Conservation (phyloP, 1,284 basidiomycete species). For the Trichosporon coremiiforme region DNA sequence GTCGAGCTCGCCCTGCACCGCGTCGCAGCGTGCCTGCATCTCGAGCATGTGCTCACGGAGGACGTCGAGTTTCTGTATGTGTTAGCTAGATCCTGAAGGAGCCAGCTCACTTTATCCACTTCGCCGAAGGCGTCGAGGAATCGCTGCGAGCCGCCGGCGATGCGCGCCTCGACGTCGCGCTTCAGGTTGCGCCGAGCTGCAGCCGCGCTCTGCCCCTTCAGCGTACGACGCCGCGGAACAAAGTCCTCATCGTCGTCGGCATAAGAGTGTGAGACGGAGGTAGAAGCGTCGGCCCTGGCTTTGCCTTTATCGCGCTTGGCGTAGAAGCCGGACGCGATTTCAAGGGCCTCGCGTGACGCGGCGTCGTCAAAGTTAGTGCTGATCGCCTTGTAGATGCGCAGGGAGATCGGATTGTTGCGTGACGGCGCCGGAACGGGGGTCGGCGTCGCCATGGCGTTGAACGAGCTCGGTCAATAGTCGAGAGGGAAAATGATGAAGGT, state of each 20-base stretch:
- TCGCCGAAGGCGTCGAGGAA: conserved; percentile 81
- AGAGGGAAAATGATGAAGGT: conserved; percentile 1
- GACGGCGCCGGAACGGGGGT: conserved; percentile 39
- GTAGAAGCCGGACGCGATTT: conserved; percentile 79
- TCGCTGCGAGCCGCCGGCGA: conserved; percentile 74
- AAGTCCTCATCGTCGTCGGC: conserved; percentile 23
- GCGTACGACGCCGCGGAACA: conserved; percentile 43
- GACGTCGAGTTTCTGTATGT: conserved; percentile 71
- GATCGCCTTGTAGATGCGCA: conserved; percentile 85
- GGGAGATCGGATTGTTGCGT: conserved; percentile 65
- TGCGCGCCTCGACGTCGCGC: conserved; percentile 76
- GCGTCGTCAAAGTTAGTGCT: conserved; percentile 77
- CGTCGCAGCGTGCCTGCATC: conserved; percentile 77
- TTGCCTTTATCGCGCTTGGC: conserved; percentile 23
- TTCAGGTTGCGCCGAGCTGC: conserved; percentile 77
- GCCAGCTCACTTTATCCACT: conserved; percentile 73
- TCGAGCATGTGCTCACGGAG: conserved; percentile 72
- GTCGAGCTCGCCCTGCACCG: conserved; percentile 75
- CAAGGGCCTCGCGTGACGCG: conserved; percentile 74
- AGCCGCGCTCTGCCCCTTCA: conserved; percentile 51
- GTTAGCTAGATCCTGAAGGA: neutral
- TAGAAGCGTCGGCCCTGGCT: conserved; percentile 14
- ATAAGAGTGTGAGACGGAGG: no score
- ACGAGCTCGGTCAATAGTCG: neutral
- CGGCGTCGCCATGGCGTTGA: conserved; percentile 16